Evolutionary conservation across 2,329 filamentous ascomycete genomes (phyloP).

Genomic region (Calcarisporium arbuscula): DNA sequence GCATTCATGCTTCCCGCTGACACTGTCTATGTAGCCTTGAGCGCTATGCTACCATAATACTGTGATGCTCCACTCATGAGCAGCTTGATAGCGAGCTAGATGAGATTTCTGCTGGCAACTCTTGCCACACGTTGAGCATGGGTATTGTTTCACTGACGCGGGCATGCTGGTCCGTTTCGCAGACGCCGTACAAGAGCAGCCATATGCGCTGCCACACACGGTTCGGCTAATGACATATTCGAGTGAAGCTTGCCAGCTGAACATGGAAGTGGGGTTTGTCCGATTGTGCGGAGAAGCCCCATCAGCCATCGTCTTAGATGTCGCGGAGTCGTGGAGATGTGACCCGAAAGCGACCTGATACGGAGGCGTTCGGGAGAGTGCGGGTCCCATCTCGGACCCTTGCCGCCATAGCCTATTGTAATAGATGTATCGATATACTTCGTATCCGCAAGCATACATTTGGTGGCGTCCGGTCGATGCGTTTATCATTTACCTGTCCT

Average conservation of each 20-base stretch:
- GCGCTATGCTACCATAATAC: conserved; percentile 12
- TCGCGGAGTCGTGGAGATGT: too few species aligned
- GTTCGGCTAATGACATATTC: neutral
- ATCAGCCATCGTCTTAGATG: neutral
- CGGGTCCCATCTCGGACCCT: too few species aligned
- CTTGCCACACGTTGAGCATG: conserved; percentile 15
- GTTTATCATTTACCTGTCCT: too few species aligned
- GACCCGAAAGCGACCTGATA: too few species aligned
- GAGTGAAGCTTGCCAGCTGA: neutral
- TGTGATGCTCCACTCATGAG: conserved; percentile 11
- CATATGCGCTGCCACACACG: too few species aligned
- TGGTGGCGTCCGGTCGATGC: too few species aligned
- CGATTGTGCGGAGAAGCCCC: neutral
- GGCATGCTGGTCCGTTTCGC: neutral
- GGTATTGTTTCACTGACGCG: neutral
- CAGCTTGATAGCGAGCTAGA: conserved; percentile 19
- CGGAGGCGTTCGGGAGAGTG: too few species aligned
- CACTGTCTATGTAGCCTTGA: neutral
- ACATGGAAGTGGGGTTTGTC: neutral
- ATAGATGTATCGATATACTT: too few species aligned
- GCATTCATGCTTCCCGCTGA: too few species aligned
- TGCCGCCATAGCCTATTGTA: too few species aligned
- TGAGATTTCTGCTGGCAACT: conserved; percentile 19
- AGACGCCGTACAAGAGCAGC: neutral
- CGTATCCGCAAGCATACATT: too few species aligned